A percentile compares a stretch with the other conserved stretches of the same genome.
phyloP scores from a whole-genome alignment of 208 protist genomes.

The Wallacemonas sp. region DNA sequence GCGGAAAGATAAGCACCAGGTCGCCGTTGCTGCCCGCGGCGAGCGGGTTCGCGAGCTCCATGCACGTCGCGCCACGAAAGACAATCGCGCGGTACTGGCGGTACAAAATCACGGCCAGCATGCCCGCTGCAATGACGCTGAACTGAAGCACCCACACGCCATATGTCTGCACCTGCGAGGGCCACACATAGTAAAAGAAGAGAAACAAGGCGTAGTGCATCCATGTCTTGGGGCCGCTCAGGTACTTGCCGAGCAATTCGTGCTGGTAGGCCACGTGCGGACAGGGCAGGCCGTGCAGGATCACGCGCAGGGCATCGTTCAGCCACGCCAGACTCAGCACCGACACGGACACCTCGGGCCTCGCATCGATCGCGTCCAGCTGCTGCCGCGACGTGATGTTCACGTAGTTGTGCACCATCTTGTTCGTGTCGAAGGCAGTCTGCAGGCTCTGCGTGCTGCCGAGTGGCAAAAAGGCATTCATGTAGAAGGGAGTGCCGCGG shows the following conservation, averaged over 20 bases:
- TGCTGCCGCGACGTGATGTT: not conserved
- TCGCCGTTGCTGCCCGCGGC: slow-evolving; percentile 55
- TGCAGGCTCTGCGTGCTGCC: slow-evolving; percentile 15
- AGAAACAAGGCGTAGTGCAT: slow-evolving; percentile 26
- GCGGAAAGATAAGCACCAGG: slow-evolving; percentile 67
- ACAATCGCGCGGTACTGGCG: slow-evolving; percentile 55
- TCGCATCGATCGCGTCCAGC: not conserved
- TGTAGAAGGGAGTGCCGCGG: slow-evolving; percentile 33
- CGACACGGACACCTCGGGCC: slow-evolving; percentile 4
- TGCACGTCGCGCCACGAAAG: slow-evolving; percentile 48
- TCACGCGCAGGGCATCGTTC: slow-evolving; percentile 32
- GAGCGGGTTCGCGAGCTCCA: slow-evolving; percentile 81
- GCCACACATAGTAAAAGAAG: slow-evolving; percentile 48
- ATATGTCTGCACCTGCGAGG: slow-evolving; percentile 39
- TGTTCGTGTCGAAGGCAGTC: not conserved
- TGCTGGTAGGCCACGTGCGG: slow-evolving; percentile 29
- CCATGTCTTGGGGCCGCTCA: slow-evolving; percentile 4
- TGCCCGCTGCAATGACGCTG: slow-evolving; percentile 27
- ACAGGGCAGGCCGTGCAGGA: slow-evolving; percentile 64
- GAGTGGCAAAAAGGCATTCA: slow-evolving; percentile 29
- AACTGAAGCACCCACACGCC: slow-evolving; percentile 73
- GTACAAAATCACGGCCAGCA: slow-evolving; percentile 24
- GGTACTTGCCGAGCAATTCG: slow-evolving; percentile 10
- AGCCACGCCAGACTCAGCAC: slow-evolving; percentile 40
- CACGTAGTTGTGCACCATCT: slow-evolving; percentile 6